phyloP scores from a whole-genome alignment of 2,329 filamentous ascomycete genomes.

The Paraconiothyrium brasiliense region DNA sequence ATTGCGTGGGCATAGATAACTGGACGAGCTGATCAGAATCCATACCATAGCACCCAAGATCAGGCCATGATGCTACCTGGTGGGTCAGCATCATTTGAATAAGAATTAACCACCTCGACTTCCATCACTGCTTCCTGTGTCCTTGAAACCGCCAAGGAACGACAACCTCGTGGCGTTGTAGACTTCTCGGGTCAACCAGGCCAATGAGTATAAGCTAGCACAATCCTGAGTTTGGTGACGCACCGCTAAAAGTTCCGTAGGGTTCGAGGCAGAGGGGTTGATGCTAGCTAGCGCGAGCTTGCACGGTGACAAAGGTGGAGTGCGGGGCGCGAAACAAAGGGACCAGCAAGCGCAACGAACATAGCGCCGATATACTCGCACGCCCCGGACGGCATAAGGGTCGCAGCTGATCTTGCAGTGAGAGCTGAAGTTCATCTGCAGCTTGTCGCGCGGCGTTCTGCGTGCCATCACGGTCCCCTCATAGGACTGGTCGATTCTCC shows the following conservation, averaged over 20 bases:
- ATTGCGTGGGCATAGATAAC: not conserved
- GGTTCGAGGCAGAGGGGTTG: not conserved
- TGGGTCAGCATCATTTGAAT: not conserved
- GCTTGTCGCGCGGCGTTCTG: too few relatives aligned
- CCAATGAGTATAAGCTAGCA: not conserved
- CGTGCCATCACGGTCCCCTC: too few relatives aligned
- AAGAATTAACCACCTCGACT: not conserved
- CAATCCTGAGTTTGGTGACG: not conserved
- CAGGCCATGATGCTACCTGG: not conserved
- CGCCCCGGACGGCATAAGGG: not conserved
- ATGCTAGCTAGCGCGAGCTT: not conserved
- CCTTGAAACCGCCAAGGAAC: not conserved
- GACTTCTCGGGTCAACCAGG: not conserved
- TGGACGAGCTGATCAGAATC: not conserved
- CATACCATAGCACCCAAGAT: not conserved
- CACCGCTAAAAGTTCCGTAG: not conserved
- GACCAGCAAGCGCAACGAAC: not conserved
- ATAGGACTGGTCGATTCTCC: too few relatives aligned
- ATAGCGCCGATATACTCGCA: not conserved
- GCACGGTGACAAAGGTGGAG: not conserved
- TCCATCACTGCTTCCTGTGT: not conserved
- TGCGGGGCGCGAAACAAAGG: not conserved
- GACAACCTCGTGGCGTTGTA: not conserved
- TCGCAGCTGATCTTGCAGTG: not conserved
- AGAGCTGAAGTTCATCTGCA: too few relatives aligned